These are phyloP conservation scores for Coemansia sp. DNA, from an alignment of 192 early-diverging fungal species.

Conservation along the genomic window DNA sequence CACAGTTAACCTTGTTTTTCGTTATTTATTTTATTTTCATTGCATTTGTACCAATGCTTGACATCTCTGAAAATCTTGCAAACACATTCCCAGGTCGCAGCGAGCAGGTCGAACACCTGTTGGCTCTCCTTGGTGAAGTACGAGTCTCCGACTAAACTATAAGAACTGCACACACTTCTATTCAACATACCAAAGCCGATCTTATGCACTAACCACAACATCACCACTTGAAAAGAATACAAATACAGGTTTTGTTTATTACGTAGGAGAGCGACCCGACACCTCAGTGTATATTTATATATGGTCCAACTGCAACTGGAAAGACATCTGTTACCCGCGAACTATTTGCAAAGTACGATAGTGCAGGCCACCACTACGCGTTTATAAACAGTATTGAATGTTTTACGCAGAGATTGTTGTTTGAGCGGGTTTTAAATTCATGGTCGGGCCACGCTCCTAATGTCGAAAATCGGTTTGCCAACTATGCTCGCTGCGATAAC, in stretches of 20 bases:
- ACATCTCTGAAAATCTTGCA: background rate
- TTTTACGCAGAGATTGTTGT: conserved; percentile 70
- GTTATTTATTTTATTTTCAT: background rate
- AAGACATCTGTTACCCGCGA: conserved; percentile 55
- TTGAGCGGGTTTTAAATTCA: conserved; percentile 74
- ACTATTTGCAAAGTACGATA: conserved; percentile 41
- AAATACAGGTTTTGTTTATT: background rate
- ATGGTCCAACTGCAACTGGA: conserved; percentile 59
- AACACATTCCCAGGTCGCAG: conserved; percentile 31
- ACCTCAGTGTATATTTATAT: conserved; percentile 56
- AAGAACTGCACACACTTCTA: too few relatives aligned
- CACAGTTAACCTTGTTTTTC: background rate
- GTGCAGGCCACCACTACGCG: conserved; percentile 17
- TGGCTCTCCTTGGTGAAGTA: conserved; percentile 34
- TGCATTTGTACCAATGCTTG: background rate
- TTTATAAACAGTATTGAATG: conserved; percentile 78
- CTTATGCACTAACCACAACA: background rate
- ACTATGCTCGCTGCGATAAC: conserved; percentile 62
- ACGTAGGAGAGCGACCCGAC: conserved; percentile 25
- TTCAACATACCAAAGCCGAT: background rate
- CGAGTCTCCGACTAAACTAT: too few relatives aligned
- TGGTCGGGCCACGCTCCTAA: conserved; percentile 55
- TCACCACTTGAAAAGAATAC: background rate
- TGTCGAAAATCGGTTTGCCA: conserved; percentile 50
- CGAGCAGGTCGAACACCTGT: conserved; percentile 37